Evolutionary conservation across 2,329 filamentous ascomycete genomes (phyloP).

Genomic region (Lizonia empirigonia): DNA sequence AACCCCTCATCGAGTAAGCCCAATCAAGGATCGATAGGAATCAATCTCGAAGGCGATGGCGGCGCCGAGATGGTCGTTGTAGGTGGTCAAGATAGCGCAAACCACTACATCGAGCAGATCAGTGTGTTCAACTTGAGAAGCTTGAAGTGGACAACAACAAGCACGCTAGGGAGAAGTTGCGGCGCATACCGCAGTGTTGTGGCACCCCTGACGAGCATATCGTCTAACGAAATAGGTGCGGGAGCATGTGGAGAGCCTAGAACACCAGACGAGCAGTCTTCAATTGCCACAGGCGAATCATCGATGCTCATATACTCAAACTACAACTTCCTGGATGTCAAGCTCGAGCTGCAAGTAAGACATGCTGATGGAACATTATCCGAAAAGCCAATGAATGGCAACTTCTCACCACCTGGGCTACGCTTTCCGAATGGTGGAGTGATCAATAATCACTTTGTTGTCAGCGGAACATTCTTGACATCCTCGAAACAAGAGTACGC

Average conservation of each 20-base stretch:
- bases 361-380: conserved; percentile 80
- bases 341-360: conserved; percentile 89
- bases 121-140: conserved; percentile 97
- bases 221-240: conserved; percentile 70
- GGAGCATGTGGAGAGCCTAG: conserved; percentile 53
- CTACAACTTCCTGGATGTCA: conserved; percentile 98
- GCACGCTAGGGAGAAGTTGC: conserved; percentile 85
- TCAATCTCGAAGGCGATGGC: conserved; percentile 86
- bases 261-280: conserved; percentile 36
- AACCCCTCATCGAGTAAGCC: conserved; percentile 82
- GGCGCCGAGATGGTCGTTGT: conserved; percentile 98
- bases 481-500: conserved; percentile 99
- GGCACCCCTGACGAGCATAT: conserved; percentile 73
- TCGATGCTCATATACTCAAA: conserved; percentile 98
- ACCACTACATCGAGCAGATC: conserved; percentile 98
- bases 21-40: conserved; percentile 85
- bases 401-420: conserved; percentile 86
- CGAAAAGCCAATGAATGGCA: conserved; percentile 87
- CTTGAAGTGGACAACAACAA: conserved; percentile 92
- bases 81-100: conserved; percentile 94
- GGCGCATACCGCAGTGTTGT: conserved; percentile 96
- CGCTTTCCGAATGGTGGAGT: conserved; percentile 95
- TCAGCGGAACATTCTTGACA: conserved; percentile 95
- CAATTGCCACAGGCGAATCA: conserved; percentile 52
- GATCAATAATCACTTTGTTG: conserved; percentile 94